Base-by-base conservation (phyloP, 768 basidiomycete species). In the Lactifluus pinguis region DNA sequence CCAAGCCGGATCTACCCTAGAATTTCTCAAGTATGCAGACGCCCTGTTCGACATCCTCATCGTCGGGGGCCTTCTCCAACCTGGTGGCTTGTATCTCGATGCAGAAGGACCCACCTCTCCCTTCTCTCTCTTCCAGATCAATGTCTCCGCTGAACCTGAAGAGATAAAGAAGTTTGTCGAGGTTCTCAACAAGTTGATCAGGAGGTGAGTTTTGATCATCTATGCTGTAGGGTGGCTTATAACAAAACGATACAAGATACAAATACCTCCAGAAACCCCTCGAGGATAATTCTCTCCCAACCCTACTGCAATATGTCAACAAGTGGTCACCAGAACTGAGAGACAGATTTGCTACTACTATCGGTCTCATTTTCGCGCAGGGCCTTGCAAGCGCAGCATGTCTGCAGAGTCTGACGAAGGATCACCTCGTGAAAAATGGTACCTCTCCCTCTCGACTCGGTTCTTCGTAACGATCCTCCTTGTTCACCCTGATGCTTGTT, bases 221-320 rank as follows among this genome's bases (percentile, higher is more conserved):
- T 38, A 17, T 17, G 29, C 42, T 42, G 36, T 57, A 42, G 47
- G 32, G 25, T 25, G 17, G 65, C 60, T 63, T 60, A 52, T 25
- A 14, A 9, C 21, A 54, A 65, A 41, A 60, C 51, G 19, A 21
- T 39, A 39, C 41, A 69, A 95, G 94, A 76, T 98, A 98, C 81
- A 98, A 98, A 75, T 99, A 98, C 80, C 90, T 99, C 68, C 95
- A 98, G 75, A 93, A 88, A 74, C 93, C 95, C 48, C 85, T 99
- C 51, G 95, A 98, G 74, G 87, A 85, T 72, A 81, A 79, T 39
- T 81, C 90, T 57, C 80, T 98, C 14, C 91, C 92, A 3, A 80
- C 80, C 49, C 79, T 98, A 52, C 76, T 99, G 61, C 94, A 98
- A 74, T 92, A 93, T 69, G 84, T 87, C 71, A 83, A 91, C 70